Evolutionary conservation across 2,329 filamentous ascomycete species (phyloP).

Genomic region (Botrytis sinoallii): DNA sequence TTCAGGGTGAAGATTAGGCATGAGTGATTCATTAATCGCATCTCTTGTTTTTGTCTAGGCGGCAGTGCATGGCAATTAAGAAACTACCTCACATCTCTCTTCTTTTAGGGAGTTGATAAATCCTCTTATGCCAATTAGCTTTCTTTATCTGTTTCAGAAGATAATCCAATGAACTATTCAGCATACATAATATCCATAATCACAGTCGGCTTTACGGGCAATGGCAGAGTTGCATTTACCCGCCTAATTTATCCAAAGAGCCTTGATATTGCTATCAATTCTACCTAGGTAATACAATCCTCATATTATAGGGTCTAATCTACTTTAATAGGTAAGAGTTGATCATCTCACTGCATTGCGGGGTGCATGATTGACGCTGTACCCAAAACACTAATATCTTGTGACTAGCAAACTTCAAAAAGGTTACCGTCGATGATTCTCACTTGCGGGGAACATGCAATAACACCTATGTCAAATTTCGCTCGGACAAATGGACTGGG

Average conservation of each 20-base stretch:
- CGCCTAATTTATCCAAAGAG: conserved; percentile 10
- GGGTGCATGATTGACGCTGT: not conserved
- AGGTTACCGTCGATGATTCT: not conserved
- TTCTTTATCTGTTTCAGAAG: not conserved
- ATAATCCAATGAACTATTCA: not conserved
- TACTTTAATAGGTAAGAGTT: not conserved
- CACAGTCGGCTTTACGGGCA: conserved; percentile 2
- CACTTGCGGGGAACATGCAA: not conserved
- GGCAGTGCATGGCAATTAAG: not conserved
- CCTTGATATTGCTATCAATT: not conserved
- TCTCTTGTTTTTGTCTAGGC: not conserved
- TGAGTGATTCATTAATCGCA: not conserved
- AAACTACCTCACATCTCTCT: not conserved
- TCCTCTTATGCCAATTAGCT: not conserved
- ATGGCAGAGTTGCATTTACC: not conserved
- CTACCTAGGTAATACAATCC: not conserved
- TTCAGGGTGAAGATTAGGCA: not conserved
- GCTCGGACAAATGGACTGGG: not conserved
- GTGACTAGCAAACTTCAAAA: not conserved
- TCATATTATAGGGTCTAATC: not conserved
- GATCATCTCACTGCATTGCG: not conserved
- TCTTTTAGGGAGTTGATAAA: not conserved
- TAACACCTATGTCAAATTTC: not conserved
- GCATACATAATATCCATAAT: not conserved
- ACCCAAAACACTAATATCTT: not conserved